Evolutionary conservation across 805 yeast species (phyloP), one percentile per base, ranked within the genome.

Genomic region (Kuraishia cidri): DNA sequence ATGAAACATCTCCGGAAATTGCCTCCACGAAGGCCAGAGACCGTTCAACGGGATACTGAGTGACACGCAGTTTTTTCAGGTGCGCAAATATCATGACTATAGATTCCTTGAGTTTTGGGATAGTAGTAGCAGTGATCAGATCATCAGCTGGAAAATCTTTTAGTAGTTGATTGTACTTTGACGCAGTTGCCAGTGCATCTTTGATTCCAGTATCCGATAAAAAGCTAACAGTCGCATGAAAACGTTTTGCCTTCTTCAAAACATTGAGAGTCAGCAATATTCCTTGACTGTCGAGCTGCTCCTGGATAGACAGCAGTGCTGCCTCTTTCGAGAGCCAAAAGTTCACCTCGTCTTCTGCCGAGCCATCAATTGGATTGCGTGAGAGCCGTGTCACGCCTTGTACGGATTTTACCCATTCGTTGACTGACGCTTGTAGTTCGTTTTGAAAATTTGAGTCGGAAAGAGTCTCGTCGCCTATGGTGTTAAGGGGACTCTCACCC

Each of bases 251-350:
- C 11, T 66, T 58, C 37, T 72, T 71, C 35, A 88, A 60, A 0
- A 82, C 58, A 1, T 69, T 72, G 10, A 86, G 53, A 0, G 92
- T 74, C 6, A 69, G 50, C 14, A 54, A 57, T 2, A 85, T 71
- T 23, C 72, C 77, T 0, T 65, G 62, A 1, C 72, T 59, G 3
- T 63, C 52, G 2, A 83, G 52, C 47, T 86, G 95, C 1, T 62
- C 60, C 33, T 72, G 69, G 1, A 83, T 63, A 2, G 75, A 58
- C 3, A 43, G 36, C 27, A 88, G 58, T 0, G 84, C 77, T 2
- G 54, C 47, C 44, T 83, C 90, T 60, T 83, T 63, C 0, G 85
- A 70, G 6, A 62, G 56, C 97, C 97, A 88, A 42, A 82, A 87
- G 30, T 66, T 72, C 3, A 81, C 62, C 45, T 88, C 97, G 26